Evolutionary conservation across 2,329 filamentous ascomycete species (phyloP).

Genomic region (Venturia nashicola): DNA sequence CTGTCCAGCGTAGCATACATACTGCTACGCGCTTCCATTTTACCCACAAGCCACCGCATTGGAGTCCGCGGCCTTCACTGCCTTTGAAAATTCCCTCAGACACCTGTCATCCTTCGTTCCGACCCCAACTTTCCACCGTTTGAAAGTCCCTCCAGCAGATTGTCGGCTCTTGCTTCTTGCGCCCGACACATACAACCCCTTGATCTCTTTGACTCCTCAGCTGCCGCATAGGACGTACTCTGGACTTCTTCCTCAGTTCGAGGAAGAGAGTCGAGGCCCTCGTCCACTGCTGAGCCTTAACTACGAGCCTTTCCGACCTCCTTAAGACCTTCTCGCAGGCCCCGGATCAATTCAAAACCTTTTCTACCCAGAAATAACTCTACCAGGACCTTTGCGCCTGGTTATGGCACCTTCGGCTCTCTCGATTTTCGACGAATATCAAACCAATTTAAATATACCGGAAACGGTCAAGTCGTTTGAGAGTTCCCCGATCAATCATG

Average conservation of each 20-base stretch:
- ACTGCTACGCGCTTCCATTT: neutral
- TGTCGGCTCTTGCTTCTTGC: slow-evolving; percentile 3
- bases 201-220: slow-evolving; percentile 31
- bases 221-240: slow-evolving; percentile 99
- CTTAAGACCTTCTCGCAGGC: slow-evolving; percentile 52
- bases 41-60: neutral
- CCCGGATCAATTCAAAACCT: slow-evolving; percentile 7
- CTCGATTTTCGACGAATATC: slow-evolving; percentile 19
- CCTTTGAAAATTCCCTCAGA: neutral
- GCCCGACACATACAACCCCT: neutral
- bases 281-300: slow-evolving; percentile 73
- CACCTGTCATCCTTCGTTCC: neutral
- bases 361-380: slow-evolving; percentile 19
- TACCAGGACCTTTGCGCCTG: slow-evolving; percentile 13
- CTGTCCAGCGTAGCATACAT: neutral
- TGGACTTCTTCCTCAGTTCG: slow-evolving; percentile 97
- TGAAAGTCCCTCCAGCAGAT: neutral
- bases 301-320: slow-evolving; percentile 89
- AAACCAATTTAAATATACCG: slow-evolving; percentile 22
- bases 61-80: slow-evolving; percentile 1
- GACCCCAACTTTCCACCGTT: neutral
- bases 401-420: slow-evolving; percentile 12
- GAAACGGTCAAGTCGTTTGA: slow-evolving; percentile 17
- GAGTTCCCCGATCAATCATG: slow-evolving; percentile 16
- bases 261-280: slow-evolving; percentile 98